Evolutionary conservation across 1,284 basidiomycete genomes (phyloP).

Genomic region (Rugosomyces carneus): DNA sequence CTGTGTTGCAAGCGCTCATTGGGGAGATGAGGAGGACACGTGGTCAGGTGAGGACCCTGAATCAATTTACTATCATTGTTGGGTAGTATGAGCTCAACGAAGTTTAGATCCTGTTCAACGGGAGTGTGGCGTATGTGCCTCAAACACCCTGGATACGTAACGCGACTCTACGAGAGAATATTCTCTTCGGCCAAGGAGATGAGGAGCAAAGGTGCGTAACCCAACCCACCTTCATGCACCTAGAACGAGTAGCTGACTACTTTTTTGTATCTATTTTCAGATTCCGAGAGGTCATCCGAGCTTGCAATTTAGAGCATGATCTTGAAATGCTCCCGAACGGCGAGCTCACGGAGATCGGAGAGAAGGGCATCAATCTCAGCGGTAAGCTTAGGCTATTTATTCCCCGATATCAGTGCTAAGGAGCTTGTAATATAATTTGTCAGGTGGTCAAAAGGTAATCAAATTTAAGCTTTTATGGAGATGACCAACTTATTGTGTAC

Average conservation of each 20-base stretch:
- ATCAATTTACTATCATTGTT: too few relatives aligned
- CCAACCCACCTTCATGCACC: too few relatives aligned
- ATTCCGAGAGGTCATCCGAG: slow-evolving; percentile 47
- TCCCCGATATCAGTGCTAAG: not conserved
- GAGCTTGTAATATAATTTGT: slow-evolving; percentile 3
- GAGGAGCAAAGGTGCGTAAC: slow-evolving; percentile 52
- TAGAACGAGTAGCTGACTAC: too few relatives aligned
- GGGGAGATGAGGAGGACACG: slow-evolving; percentile 70
- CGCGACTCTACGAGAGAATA: slow-evolving; percentile 62
- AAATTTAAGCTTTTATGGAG: not conserved
- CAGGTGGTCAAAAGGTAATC: slow-evolving; percentile 50
- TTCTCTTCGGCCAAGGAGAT: slow-evolving; percentile 57
- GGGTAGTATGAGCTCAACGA: too few relatives aligned
- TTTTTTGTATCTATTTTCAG: too few relatives aligned
- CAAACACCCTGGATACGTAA: slow-evolving; percentile 80
- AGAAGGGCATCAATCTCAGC: slow-evolving; percentile 69
- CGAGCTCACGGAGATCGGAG: slow-evolving; percentile 76
- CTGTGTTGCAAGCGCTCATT: slow-evolving; percentile 64
- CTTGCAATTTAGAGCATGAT: slow-evolving; percentile 63
- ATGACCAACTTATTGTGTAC: not conserved
- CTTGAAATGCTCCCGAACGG: slow-evolving; percentile 59
- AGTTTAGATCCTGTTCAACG: slow-evolving; percentile 53
- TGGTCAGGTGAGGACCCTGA: slow-evolving; percentile 39
- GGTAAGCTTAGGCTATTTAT: slow-evolving; percentile 27
- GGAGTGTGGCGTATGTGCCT: slow-evolving; percentile 68